Percentiles rank a stretch among this genome's conserved stretches.
These are phyloP conservation scores for Suaeda aralocaspica DNA, from an alignment of 148 eudicot genomes.

Conservation along the genomic window DNA sequence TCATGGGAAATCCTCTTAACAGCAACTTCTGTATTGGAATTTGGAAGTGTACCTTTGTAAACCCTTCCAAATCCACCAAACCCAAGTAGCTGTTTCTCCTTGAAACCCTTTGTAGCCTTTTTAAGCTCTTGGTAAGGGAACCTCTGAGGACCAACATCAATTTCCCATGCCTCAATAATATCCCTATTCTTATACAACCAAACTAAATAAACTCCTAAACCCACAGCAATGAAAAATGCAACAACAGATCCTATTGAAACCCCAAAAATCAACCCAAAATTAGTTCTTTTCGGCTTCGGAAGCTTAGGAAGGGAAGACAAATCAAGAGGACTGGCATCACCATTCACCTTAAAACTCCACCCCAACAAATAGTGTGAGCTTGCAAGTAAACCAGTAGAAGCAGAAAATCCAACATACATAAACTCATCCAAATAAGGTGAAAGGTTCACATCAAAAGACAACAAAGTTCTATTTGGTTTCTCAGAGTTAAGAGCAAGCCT, in stretches of 20 bases:
- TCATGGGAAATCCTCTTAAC: slow-evolving; percentile 66
- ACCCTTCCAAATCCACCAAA: slow-evolving; percentile 86
- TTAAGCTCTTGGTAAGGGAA: slow-evolving; percentile 63
- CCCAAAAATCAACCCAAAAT: slow-evolving; percentile 34
- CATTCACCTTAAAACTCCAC: slow-evolving; percentile 71
- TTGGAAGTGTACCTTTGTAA: slow-evolving; percentile 60
- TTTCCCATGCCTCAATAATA: slow-evolving; percentile 73
- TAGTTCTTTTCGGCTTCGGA: slow-evolving; percentile 36
- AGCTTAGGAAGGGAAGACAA: slow-evolving; percentile 45
- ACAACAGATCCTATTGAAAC: slow-evolving; percentile 32
- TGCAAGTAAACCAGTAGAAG: slow-evolving; percentile 74
- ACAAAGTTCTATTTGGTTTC: slow-evolving; percentile 44
- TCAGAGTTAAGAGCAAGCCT: slow-evolving; percentile 43
- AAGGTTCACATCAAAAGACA: slow-evolving; percentile 55
- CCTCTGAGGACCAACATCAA: slow-evolving; percentile 71
- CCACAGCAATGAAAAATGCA: slow-evolving; percentile 26
- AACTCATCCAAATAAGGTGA: slow-evolving; percentile 45
- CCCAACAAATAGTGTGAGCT: slow-evolving; percentile 70
- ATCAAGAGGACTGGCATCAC: slow-evolving; percentile 53
- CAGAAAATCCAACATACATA: slow-evolving; percentile 79
- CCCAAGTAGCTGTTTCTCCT: slow-evolving; percentile 56
- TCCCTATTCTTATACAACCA: slow-evolving; percentile 57
- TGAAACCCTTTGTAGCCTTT: slow-evolving; percentile 66
- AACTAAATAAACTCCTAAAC: slow-evolving; percentile 24
- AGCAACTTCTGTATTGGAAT: slow-evolving; percentile 42